A percentile compares a stretch with the other conserved stretches of the same genome.
Evolutionary conservation across 257 asterid species (phyloP).

Genomic region (Sherardia arvensis): DNA sequence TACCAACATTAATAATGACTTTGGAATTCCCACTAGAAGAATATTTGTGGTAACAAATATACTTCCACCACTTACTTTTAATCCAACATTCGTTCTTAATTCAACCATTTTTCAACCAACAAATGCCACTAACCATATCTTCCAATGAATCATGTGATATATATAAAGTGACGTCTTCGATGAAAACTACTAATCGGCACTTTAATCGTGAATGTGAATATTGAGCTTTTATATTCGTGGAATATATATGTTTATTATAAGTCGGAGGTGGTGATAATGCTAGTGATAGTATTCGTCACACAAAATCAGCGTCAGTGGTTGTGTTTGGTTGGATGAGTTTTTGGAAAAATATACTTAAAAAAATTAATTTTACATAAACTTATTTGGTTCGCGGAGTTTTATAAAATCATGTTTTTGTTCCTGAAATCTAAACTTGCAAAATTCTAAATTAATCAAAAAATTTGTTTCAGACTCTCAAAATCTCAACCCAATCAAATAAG

Average conservation of each 20-base stretch:
- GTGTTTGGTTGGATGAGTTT: no score
- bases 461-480: no score
- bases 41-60: background rate
- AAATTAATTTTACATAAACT: no score
- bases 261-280: background rate
- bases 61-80: background rate
- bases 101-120: background rate
- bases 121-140: background rate
- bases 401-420: no score
- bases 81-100: background rate
- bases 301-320: no score
- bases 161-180: background rate
- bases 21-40: background rate
- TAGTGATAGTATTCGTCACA: no score
- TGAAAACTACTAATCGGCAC: background rate
- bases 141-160: background rate
- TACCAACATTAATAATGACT: slow-evolving; percentile 5
- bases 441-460: no score
- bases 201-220: background rate
- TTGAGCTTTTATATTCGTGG: background rate
- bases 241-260: no score
- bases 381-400: no score
- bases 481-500: no score
- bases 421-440: no score
- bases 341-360: no score